phyloP scores from a whole-genome alignment of 2,329 filamentous ascomycete genomes.

The Alternaria brassicicola region DNA sequence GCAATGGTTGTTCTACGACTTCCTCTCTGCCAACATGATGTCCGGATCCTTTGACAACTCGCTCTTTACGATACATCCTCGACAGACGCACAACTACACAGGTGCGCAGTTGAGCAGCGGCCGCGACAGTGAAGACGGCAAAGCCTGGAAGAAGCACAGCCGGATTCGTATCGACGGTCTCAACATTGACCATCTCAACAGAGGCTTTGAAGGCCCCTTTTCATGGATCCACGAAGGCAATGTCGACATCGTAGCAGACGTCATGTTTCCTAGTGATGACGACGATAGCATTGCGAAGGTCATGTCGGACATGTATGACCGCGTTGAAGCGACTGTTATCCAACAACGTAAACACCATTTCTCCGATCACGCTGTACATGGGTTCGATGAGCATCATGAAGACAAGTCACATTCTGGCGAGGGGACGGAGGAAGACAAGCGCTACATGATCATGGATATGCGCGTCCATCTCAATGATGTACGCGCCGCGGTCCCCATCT shows the following conservation, averaged over 20 bases:
- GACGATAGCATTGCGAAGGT: slow-evolving; percentile 92
- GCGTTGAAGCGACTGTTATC: slow-evolving; percentile 89
- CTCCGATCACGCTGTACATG: slow-evolving; percentile 43
- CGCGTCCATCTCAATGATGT: slow-evolving; percentile 96
- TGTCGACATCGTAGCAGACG: slow-evolving; percentile 93
- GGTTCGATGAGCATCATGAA: slow-evolving; percentile 32
- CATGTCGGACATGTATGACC: slow-evolving; percentile 96
- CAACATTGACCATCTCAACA: slow-evolving; percentile 94
- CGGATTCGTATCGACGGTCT: slow-evolving; percentile 90
- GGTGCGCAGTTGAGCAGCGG: slow-evolving; percentile 65
- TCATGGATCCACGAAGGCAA: slow-evolving; percentile 98
- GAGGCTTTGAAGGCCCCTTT: slow-evolving; percentile 90
- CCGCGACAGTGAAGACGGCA: slow-evolving; percentile 65
- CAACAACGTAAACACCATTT: slow-evolving; percentile 65
- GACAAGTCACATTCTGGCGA: slow-evolving; percentile 20
- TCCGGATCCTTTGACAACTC: slow-evolving; percentile 95
- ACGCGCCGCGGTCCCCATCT: slow-evolving; percentile 88
- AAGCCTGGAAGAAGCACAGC: slow-evolving; percentile 93
- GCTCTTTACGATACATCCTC: slow-evolving; percentile 93
- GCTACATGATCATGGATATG: slow-evolving; percentile 91
- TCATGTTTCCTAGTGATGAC: slow-evolving; percentile 88
- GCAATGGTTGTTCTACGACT: slow-evolving; percentile 98
- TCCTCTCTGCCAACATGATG: slow-evolving; percentile 93
- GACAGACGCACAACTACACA: slow-evolving; percentile 82
- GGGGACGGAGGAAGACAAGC: slow-evolving; percentile 62